Base-by-base conservation (phyloP, 768 basidiomycete genomes). In the Boletales sp. region DNA sequence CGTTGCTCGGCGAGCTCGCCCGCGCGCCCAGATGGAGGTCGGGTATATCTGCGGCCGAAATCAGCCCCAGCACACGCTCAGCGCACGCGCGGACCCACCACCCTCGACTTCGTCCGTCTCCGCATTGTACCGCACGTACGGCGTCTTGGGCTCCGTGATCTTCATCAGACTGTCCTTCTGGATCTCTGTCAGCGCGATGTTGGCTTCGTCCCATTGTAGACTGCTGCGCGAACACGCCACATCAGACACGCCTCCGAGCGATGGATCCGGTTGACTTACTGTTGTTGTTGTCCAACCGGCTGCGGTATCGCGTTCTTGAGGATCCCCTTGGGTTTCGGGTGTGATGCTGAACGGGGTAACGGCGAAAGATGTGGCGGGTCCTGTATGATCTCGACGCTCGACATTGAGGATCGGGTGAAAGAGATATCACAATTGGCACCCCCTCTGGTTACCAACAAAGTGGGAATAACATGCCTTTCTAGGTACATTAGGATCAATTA, bases 141-240 rank as follows among this genome's bases (percentile, higher is more conserved):
- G 94, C 10, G 94, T 97, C 79, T 97, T 97, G 46, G 94, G 94
- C 63, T 97, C 94, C 3, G 90, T 93, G 63, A 97, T 97, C 81
- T 96, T 97, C 94, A 96, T 97, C 64, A 93, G 74, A 56, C 90
- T 94, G 62, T 95, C 93, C 70, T 95, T 95, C 76, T 88, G 83
- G 57, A 92, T 84, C 70, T 97, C 94, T 1, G 94, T 96, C 61
- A 90, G 69, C 21, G 90, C 90, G 33, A 97, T 77, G 64, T 96
- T 97, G 66, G 83, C 90, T 62, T 97, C 94, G 63, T 97, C 94
- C 94, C 94, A 97, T 63, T 90, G 89, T 61, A 96, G 64, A 59
- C 85, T 94, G 57, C 79, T 77, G 47, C 8, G 52, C 0, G 34
- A 34, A 40, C 28, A 37, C 31, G 8, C 21, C 2, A 21, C 6